These are phyloP conservation scores for Lichtheimia hyalospora DNA, from an alignment of 371 early-diverging fungal species.

Conservation along the genomic window DNA sequence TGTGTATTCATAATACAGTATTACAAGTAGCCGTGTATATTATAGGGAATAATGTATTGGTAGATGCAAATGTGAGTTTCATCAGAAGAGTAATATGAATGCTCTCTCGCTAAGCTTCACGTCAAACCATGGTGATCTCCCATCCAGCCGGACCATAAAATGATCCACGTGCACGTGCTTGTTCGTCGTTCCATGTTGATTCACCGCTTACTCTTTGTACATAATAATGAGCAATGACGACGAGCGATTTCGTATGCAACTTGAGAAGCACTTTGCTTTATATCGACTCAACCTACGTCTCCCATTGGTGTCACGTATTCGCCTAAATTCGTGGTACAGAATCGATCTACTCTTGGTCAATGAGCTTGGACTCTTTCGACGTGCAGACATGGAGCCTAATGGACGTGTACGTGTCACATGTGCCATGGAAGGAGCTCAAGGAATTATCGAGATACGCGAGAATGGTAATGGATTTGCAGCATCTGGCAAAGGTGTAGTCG, in stretches of 20 bases:
- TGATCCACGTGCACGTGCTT: no score
- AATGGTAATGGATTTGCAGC: slow-evolving; percentile 36
- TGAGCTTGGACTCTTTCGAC: slow-evolving; percentile 42
- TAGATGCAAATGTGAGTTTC: no score
- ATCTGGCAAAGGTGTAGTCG: slow-evolving; percentile 50
- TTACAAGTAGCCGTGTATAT: no score
- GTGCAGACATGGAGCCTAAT: slow-evolving; percentile 37
- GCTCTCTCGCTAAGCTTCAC: no score
- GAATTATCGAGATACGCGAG: background rate
- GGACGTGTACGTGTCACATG: slow-evolving; percentile 29
- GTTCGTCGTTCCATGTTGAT: no score
- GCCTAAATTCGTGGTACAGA: slow-evolving; percentile 35
- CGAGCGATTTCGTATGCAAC: slow-evolving; percentile 36
- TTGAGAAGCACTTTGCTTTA: slow-evolving; percentile 46
- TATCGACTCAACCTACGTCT: slow-evolving; percentile 43
- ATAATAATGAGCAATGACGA: slow-evolving; percentile 10
- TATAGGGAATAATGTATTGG: no score
- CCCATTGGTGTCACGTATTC: slow-evolving; percentile 26
- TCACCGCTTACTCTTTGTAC: no score
- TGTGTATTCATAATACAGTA: no score
- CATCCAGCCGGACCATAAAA: no score
- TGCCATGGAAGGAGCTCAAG: slow-evolving; percentile 10
- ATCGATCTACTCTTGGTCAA: slow-evolving; percentile 43
- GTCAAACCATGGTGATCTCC: no score
- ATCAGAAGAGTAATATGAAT: no score